Conservation (phyloP, 805 yeast species). For the Debaryomyces hansenii region DNA sequence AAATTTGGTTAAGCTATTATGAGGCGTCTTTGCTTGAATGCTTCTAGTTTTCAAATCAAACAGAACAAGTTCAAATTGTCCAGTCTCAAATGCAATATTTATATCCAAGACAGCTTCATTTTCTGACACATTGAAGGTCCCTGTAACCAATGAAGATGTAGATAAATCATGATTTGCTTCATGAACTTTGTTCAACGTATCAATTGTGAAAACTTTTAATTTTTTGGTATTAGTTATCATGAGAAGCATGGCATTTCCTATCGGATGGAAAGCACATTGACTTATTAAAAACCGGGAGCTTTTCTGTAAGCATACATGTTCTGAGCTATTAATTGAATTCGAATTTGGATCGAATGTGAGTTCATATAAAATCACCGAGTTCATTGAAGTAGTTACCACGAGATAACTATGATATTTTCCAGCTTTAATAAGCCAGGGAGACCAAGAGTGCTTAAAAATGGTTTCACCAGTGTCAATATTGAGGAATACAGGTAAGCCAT, state of each 20-base stretch:
- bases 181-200: neutral
- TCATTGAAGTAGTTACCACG: conserved; percentile 3
- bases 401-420: conserved; percentile 1
- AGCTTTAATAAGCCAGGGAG: conserved; percentile 7
- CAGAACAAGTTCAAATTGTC: conserved; percentile 15
- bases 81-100: conserved; percentile 18
- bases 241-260: neutral
- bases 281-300: conserved; percentile 7
- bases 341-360: neutral
- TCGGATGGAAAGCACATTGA: conserved; percentile 1
- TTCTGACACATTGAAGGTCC: neutral
- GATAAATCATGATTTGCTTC: neutral
- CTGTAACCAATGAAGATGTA: neutral
- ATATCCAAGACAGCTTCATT: conserved; percentile 5
- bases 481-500: neutral
- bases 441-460: conserved; percentile 12
- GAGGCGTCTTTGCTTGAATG: conserved; percentile 1
- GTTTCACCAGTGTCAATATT: neutral
- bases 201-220: conserved; percentile 2
- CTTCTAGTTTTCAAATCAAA: conserved; percentile 3
- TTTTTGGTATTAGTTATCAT: conserved; percentile 1
- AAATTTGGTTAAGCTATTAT: conserved; percentile 14
- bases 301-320: neutral
- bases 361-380: conserved; percentile 1
- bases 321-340: neutral